These are phyloP conservation scores for Eucalyptus brandiana DNA, from an alignment of 345 rosid genomes.

Conservation along the genomic window DNA sequence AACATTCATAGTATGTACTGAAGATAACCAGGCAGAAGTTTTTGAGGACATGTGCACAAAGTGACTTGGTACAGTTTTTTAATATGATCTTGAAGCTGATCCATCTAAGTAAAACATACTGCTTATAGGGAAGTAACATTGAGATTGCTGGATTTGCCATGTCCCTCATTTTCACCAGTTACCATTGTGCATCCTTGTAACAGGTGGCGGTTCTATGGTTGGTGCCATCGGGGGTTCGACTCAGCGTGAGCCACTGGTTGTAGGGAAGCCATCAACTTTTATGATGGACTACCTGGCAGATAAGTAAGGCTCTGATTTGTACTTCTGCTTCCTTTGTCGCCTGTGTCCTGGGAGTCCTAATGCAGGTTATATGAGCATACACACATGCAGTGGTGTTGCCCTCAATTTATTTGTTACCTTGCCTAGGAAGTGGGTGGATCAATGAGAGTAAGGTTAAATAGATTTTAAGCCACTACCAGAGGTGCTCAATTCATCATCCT, in stretches of 20 bases:
- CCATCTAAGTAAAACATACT: neutral
- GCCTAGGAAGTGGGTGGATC: neutral
- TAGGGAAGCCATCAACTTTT: conserved; percentile 95
- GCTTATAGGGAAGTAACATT: too few species aligned
- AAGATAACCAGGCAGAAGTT: neutral
- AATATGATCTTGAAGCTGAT: neutral
- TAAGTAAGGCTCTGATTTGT: conserved; percentile 30
- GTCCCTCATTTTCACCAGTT: neutral
- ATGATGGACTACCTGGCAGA: conserved; percentile 95
- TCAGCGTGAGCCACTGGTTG: conserved; percentile 83
- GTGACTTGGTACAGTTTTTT: neutral
- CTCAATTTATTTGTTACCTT: neutral
- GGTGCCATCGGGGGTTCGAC: conserved; percentile 80
- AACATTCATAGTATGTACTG: neutral
- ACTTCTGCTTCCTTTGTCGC: neutral
- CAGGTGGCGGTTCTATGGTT: conserved; percentile 98
- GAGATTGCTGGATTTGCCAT: neutral
- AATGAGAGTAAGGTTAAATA: neutral
- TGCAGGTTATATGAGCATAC: neutral
- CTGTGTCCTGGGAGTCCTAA: neutral
- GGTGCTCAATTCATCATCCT: neutral
- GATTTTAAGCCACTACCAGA: neutral
- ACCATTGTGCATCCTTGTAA: neutral
- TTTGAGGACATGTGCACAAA: neutral
- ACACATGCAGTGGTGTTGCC: neutral